Evolutionary conservation across 1,139 yeast genomes (phyloP), one percentile per base, ranked within the genome.

Genomic region (Arxiozyma slooffiae): DNA sequence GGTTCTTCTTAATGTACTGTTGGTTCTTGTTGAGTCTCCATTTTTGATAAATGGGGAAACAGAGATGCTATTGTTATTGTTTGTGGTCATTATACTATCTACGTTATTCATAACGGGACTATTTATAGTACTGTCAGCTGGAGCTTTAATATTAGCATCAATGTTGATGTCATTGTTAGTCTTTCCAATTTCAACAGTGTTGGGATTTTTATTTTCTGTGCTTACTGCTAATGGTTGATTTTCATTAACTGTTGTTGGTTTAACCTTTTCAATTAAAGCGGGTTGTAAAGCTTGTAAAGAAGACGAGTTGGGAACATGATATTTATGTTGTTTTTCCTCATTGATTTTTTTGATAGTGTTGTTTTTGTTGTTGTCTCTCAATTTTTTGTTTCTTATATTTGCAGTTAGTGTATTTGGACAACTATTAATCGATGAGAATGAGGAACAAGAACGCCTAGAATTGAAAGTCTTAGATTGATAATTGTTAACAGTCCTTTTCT

Each of bases 1-100:
- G 0, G 69, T 63, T 34, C 70, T 59, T 52, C 68, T 58, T 45
- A 67, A 51, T 8, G 69, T 50, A 9, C 51, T 48, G n/a, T 38
- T 18, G 7, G 49, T 41, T 21, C 45, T 39, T 11, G 44, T 41
- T 26, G 44, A 41, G 6, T 23, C 23, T 21, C 30, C 22, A 14
- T 40, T 40, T 14, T 24, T 21, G 1, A 6, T 38, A 2, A 36
- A 21, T 17, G 37, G 38, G 6, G 20, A 18, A 16, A 30, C n/a
- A 6, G n/a, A 17, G 22, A 18, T 9, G 7, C n/a, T 18, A 40
- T 18, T 40, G 40, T 41, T 7, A n/a, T n/a, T n/a, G n/a, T n/a
- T n/a, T n/a, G 34, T 14, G 16, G 23, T 40, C 3, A 30, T 22
- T 8, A 18, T 22, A 21, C 8, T 18, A 16, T 30, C 36, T 30